Evolutionary conservation across 2,329 filamentous ascomycete species (phyloP), one percentile per base, ranked within the genome.

Genomic region (Aspergillus versicolor): DNA sequence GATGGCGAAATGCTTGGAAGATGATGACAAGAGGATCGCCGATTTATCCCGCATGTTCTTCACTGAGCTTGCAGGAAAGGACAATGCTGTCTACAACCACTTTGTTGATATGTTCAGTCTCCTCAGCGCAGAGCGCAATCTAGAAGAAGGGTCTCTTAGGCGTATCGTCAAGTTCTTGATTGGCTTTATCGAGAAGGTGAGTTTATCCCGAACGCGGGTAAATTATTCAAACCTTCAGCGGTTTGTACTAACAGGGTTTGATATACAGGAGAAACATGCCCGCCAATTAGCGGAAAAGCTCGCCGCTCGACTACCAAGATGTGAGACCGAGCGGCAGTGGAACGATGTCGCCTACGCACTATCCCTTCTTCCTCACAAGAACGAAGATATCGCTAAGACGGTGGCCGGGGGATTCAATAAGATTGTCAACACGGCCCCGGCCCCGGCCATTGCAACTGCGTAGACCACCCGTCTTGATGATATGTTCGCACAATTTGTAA

Each of bases 21-120:
- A 99, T 69, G 86, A 88, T n/a, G 95, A 99, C 70, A 92, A 92
- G 75, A 86, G 90, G 60, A 96, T 97, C 61, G 90, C 92, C 0
- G 94, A 99, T 70, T 83, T 99, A 69, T 91, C 92, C 13, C 84
- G 91, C 58, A 97, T 97, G 93, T 99, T 99, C 84, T 99, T 99
- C 75, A 93, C 91, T 0, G 94, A 99, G 75, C 83, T 99, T 54
- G 92, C 92, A 60, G 96, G 92, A 65, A 99, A 99, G 79, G 94
- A 99, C 73, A 99, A 99, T 70, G 94, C 94, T 2, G 91, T 99
- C 2, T 99, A 99, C 75, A 99, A 99, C 73, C 93, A 99, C 77
- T 99, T 99, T 75, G 92, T 99, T 27, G 94, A 99, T 72, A 97
- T 99, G 91, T 99, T 99, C 75, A 93, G 90, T 70, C 78, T 97